Conservation (phyloP, 2,329 filamentous ascomycete genomes). For the Microsporum ferrugineum region DNA sequence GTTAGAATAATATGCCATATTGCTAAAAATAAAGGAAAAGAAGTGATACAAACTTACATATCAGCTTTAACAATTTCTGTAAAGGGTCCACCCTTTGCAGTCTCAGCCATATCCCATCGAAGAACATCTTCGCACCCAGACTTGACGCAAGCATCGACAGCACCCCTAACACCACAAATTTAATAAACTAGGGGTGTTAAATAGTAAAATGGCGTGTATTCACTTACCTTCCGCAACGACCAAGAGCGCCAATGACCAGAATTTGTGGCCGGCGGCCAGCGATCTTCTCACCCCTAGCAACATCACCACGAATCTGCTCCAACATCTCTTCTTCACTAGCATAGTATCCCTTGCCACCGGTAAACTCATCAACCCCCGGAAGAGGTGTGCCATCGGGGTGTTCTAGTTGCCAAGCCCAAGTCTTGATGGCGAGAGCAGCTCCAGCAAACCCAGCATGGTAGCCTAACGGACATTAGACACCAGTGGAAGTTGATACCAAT, state of each 20-base stretch:
- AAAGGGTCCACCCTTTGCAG: slow-evolving; percentile 63
- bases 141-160: slow-evolving; percentile 65
- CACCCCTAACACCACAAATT: slow-evolving; percentile 51
- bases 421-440: slow-evolving; percentile 61
- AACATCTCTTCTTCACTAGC: slow-evolving; percentile 65
- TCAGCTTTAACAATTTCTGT: slow-evolving; percentile 58
- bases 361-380: slow-evolving; percentile 50
- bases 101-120: slow-evolving; percentile 72
- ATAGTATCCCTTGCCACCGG: slow-evolving; percentile 21
- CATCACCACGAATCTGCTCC: slow-evolving; percentile 57
- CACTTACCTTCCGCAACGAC: slow-evolving; percentile 19
- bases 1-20: slow-evolving; percentile 13
- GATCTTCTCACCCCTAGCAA: slow-evolving; percentile 56
- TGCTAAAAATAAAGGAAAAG: background rate
- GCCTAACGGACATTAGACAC: slow-evolving; percentile 26
- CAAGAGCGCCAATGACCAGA: slow-evolving; percentile 67
- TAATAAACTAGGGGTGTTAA: background rate
- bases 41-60: slow-evolving; percentile 27
- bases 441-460: slow-evolving; percentile 65
- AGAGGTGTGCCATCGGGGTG: slow-evolving; percentile 56
- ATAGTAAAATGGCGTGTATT: background rate
- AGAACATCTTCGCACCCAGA: slow-evolving; percentile 58
- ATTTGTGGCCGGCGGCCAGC: slow-evolving; percentile 58
- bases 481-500: background rate
- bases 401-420: slow-evolving; percentile 72